phyloP scores from a whole-genome alignment of 352 stramenopile species.

The Globisporangium cystogenes region DNA sequence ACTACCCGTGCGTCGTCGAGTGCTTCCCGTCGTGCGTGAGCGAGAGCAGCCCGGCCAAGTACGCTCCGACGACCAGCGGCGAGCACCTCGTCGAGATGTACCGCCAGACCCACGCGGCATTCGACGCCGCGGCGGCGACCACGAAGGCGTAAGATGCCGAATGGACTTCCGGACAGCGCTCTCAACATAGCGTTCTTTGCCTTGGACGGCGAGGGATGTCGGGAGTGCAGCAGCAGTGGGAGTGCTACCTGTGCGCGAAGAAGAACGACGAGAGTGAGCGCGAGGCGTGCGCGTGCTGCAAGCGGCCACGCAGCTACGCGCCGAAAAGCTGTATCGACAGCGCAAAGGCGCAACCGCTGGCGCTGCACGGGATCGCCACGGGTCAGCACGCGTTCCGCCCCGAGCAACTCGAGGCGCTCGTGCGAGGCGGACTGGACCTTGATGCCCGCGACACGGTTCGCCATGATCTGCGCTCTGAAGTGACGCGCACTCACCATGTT shows the following conservation, averaged over 20 bases:
- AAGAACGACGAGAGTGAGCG: constrained; percentile 8
- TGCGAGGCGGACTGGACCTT: constrained; percentile 2
- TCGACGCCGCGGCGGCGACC: constrained; percentile 17
- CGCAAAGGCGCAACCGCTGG: constrained; percentile 7
- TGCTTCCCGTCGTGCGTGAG: constrained; percentile 58
- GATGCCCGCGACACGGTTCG: constrained; percentile 1
- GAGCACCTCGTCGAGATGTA: constrained; percentile 77
- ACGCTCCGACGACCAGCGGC: constrained; percentile 62
- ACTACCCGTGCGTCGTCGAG: constrained; percentile 60
- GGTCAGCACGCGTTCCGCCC: constrained; percentile 3
- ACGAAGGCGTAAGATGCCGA: too few relatives aligned
- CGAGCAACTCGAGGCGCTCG: constrained; percentile 5
- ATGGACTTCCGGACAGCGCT: too few relatives aligned
- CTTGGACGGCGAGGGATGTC: too few relatives aligned
- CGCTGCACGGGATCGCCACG: constrained; percentile 7
- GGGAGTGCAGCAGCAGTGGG: not conserved
- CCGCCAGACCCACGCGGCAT: constrained; percentile 57
- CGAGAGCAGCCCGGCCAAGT: constrained; percentile 39
- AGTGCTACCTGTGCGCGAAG: constrained; percentile 12
- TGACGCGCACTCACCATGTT: too few relatives aligned
- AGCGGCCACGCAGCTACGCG: constrained; percentile 6
- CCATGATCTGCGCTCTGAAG: not conserved
- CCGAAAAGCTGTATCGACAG: constrained; percentile 8
- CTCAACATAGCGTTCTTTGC: too few relatives aligned
- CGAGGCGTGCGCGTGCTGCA: constrained; percentile 3